phyloP scores from a whole-genome alignment of 495 filamentous ascomycete species.

The Aspergillus conjunctus region DNA sequence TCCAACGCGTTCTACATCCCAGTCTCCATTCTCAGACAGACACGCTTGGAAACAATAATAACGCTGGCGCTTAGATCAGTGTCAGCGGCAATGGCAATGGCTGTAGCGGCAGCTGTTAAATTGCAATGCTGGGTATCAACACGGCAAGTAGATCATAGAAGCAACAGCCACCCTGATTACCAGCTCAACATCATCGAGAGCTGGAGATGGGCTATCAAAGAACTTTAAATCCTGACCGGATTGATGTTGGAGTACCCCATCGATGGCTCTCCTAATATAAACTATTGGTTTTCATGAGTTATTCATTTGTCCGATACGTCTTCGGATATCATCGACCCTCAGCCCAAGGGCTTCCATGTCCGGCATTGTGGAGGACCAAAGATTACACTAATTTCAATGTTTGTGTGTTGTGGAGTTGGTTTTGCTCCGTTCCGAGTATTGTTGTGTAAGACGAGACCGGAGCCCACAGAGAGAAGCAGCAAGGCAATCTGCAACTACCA shows the following conservation, averaged over 20 bases:
- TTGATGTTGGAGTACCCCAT: constrained; percentile 15
- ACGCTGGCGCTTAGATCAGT: constrained; percentile 16
- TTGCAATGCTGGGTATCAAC: neutral
- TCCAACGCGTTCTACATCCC: constrained; percentile 12
- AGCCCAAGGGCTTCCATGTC: neutral
- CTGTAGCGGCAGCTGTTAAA: neutral
- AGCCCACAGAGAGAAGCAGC: neutral
- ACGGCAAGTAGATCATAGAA: neutral
- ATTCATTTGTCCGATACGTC: neutral
- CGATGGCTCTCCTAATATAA: constrained; percentile 4
- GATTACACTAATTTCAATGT: neutral
- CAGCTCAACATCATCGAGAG: neutral
- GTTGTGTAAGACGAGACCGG: neutral
- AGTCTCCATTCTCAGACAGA: neutral
- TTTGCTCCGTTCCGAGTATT: constrained; percentile 4
- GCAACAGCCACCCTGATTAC: neutral
- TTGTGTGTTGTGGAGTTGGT: constrained; percentile 1
- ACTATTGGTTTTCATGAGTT: neutral
- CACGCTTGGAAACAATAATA: constrained; percentile 8
- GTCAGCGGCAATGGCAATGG: constrained; percentile 2
- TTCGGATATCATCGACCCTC: neutral
- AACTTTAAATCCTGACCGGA: constrained; percentile 23
- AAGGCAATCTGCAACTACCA: neutral
- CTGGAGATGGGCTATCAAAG: constrained; percentile 15
- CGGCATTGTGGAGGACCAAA: neutral